Conservation (phyloP, 331 rosid species). For the Quercus phellos region DNA sequence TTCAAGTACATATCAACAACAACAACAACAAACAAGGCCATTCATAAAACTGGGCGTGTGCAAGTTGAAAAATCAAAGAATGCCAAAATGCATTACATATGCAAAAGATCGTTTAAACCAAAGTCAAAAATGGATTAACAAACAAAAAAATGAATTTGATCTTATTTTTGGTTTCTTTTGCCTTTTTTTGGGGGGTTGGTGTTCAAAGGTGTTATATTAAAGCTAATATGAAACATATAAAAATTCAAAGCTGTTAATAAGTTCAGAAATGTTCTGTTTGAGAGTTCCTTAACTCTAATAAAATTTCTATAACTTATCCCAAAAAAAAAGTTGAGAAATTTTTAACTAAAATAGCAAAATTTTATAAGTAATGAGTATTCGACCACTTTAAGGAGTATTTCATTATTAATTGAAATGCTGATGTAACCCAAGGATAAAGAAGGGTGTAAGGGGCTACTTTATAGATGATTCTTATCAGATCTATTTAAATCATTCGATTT, state of each 20-base stretch:
- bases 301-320: no score
- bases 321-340: no score
- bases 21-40: background rate
- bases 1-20: constrained; percentile 1
- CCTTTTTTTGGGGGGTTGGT: no score
- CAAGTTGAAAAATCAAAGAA: background rate
- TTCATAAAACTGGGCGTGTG: background rate
- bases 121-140: background rate
- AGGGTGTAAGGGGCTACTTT: no score
- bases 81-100: background rate
- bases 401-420: background rate
- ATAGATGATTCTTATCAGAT: background rate
- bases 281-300: no score
- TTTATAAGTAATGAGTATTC: background rate
- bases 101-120: background rate
- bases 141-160: background rate
- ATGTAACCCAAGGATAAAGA: background rate
- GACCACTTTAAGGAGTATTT: background rate
- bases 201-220: background rate
- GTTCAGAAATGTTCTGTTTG: no score
- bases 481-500: background rate
- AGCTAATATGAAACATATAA: background rate
- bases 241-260: background rate
- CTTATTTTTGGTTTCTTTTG: no score
- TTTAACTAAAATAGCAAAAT: background rate